These are phyloP conservation scores for Insectozyma bohioensis DNA, from an alignment of 1,139 yeast genomes.

Conservation along the genomic window DNA sequence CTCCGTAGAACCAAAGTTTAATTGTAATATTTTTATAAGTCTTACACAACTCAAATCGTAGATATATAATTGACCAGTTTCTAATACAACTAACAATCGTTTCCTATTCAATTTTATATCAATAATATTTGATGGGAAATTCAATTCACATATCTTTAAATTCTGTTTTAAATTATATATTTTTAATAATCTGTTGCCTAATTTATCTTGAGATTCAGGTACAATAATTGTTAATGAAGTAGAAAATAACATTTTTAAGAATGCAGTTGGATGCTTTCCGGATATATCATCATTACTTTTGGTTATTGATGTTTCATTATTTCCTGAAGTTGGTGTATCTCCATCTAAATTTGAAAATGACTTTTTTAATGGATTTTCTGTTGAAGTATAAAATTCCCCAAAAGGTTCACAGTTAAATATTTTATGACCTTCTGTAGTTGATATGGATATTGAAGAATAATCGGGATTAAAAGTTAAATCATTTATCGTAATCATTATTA, in stretches of 20 bases:
- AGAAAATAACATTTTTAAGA: conserved; percentile 65
- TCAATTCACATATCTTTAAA: conserved; percentile 66
- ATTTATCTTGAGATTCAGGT: conserved; percentile 42
- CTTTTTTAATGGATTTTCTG: conserved; percentile 13
- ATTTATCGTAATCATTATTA: conserved; percentile 25
- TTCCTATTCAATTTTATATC: conserved; percentile 67
- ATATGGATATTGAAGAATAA: conserved; percentile 39
- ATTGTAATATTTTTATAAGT: conserved; percentile 61
- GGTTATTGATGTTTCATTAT: conserved; percentile 8
- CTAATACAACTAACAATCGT: conserved; percentile 59
- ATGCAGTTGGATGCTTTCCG: conserved; percentile 26
- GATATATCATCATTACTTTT: conserved; percentile 6
- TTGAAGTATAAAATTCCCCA: conserved; percentile 42
- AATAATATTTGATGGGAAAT: conserved; percentile 62
- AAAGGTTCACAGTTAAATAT: conserved; percentile 50
- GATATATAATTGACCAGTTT: conserved; percentile 61
- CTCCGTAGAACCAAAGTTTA: conserved; percentile 29
- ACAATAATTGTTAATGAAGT: conserved; percentile 69
- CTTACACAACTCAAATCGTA: conserved; percentile 76
- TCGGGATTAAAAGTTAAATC: conserved; percentile 47
- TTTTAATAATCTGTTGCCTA: conserved; percentile 53
- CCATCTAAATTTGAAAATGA: conserved; percentile 16
- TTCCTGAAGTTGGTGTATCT: conserved; percentile 3
- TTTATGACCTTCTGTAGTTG: conserved; percentile 34
- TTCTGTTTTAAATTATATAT: conserved; percentile 69